phyloP scores from a whole-genome alignment of 257 asterid genomes.

The Solanum sparsipilum region DNA sequence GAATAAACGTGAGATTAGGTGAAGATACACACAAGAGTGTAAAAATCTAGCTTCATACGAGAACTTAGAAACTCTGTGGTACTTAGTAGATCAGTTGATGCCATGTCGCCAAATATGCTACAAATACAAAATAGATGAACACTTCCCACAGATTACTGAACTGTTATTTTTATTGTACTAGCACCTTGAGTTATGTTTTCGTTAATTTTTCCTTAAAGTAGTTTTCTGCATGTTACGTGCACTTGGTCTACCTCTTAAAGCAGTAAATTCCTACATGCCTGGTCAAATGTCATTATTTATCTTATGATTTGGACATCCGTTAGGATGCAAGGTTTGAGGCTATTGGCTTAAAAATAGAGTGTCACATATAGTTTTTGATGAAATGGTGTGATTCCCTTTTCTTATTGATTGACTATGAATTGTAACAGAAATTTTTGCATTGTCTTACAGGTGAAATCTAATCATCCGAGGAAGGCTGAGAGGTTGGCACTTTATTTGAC shows the following conservation, averaged over 20 bases:
- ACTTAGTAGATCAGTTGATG: not conserved
- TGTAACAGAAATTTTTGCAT: conserved; percentile 8
- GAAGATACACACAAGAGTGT: not conserved
- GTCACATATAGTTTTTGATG: not conserved
- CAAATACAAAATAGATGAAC: not conserved
- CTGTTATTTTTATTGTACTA: not conserved
- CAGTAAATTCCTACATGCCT: not conserved
- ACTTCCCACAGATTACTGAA: not conserved
- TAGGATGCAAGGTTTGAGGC: not conserved
- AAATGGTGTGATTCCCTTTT: not conserved
- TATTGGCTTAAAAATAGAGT: not conserved
- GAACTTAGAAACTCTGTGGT: not conserved
- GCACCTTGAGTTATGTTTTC: not conserved
- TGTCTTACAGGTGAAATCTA: conserved; percentile 32
- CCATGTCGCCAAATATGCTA: not conserved
- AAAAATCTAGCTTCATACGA: not conserved
- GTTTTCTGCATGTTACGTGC: not conserved
- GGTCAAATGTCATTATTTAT: not conserved
- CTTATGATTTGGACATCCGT: not conserved
- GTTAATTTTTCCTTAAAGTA: not conserved
- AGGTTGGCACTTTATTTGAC: conserved; percentile 17
- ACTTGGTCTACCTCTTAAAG: not conserved
- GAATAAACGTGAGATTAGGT: not conserved
- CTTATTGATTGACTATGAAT: not conserved
- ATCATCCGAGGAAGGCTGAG: conserved; percentile 24